Base-by-base conservation (phyloP, 495 filamentous ascomycete genomes). In the Penicillium silybi region DNA sequence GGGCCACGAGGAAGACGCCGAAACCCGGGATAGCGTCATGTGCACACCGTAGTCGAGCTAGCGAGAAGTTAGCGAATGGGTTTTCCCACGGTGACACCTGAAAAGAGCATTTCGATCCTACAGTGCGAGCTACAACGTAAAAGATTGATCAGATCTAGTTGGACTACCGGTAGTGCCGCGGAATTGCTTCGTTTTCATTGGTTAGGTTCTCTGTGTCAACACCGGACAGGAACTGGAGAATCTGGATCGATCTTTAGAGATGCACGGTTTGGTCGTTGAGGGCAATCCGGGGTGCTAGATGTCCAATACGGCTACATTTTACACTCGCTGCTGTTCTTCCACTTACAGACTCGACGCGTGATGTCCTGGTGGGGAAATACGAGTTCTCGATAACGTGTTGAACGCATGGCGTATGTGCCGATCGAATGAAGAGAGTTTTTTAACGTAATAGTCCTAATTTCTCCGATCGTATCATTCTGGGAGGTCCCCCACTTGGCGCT, bases 1-100 rank as follows among this genome's bases (percentile, higher is more conserved):
- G 39, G 41, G n/a, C 45, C 26, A 23, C 41, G 44, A 53, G 50
- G 43, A 43, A 34, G 25, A 46, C 49, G 54, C 27, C 49, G 53
- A 53, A 46, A 19, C 40, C 54, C 54, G 49, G 41, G 40, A 37
- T 40, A 48, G 35, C 34, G 45, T 57, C 54, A 53, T 52, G 54
- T 46, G 54, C 22, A 45, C 34, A 48, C 40, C 40, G 27, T 11
- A 29, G 22, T 25, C 37, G 27, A 22, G 45, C 27, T 16, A 44
- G 29, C 35, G 44, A 37, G 37, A 39, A 41, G 23, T 54, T 16
- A 49, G 22, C 29, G 39, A 41, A 20, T n/a, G 29, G 22, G 34
- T 57, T 57, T 49, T 15, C 54, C 49, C 49, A 22, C 19, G 17
- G 35, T 52, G 40, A 35, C 16, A 29, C 44, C 44, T 44, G 38